Evolutionary conservation across 345 rosid genomes (phyloP), one percentile per base, ranked within the genome.

Genomic region (Clausena lansium): DNA sequence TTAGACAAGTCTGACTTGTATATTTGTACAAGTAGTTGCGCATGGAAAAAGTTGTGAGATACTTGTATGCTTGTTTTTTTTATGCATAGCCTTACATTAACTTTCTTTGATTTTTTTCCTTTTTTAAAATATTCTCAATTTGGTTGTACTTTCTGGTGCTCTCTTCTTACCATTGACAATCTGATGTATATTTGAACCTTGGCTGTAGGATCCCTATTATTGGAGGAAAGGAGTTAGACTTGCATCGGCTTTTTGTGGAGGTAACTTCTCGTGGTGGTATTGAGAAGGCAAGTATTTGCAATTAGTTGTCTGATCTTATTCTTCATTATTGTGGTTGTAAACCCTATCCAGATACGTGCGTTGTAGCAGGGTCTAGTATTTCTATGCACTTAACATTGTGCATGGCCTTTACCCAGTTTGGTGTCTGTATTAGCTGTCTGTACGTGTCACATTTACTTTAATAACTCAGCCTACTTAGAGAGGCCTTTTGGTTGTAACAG

Each of bases 221-320:
- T 70, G 99, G 98, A 38, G 98, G 99, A 41, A 91, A 82, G 82
- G 97, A 93, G 63, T 86, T 97, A 70, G 95, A 97, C 78, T 86
- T 97, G 91, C 98, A 97, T 82, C 86, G 82, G 66, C 98, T 97
- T 77, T 97, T 97, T 75, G 80, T 91, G 25, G 99, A 97, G 84
- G 99, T 97, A 72, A 97, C 99, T 25, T 76, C 97, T 78, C 96
- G 98, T 9, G 99, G 99, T 63, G 99, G 99, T 41, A 85, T 97
- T 76, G 92, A 86, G 79, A 97, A 94, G 98, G 99, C 93, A 87
- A 47, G 54, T 17, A 17, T 30, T 2, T 7, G 28, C 28, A 22
- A 5, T 36, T 58, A 32, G 15, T 67, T 24, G 24, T 65, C 32
- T 47, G n/a, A 58, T 54, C n/a, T 73, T 39, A 33, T 59, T 39